phyloP scores from a whole-genome alignment of 2,329 filamentous ascomycete genomes.

The Proliferodiscus dingleyae region DNA sequence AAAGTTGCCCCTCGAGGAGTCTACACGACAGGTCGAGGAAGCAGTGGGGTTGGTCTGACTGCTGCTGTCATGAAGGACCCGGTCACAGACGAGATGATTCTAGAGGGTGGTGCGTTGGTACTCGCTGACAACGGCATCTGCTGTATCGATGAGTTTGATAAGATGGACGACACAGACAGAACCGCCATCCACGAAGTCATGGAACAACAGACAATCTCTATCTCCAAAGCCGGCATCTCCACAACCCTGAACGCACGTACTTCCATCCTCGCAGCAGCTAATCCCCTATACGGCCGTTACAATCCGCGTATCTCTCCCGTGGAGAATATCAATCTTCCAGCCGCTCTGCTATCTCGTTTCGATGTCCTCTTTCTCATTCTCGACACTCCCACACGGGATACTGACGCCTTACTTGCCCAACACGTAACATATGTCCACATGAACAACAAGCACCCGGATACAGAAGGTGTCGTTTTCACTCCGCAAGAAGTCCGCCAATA shows the following conservation, averaged over 20 bases:
- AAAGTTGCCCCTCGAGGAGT: conserved; percentile 96
- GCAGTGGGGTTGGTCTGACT: conserved; percentile 94
- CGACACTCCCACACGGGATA: conserved; percentile 84
- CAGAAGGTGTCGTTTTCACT: conserved; percentile 72
- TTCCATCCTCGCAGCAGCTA: conserved; percentile 92
- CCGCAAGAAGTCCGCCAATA: conserved; percentile 94
- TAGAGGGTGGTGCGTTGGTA: conserved; percentile 98
- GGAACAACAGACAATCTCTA: conserved; percentile 99
- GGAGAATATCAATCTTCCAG: conserved; percentile 94
- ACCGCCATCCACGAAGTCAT: conserved; percentile 99
- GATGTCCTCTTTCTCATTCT: conserved; percentile 97
- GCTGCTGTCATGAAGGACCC: conserved; percentile 96
- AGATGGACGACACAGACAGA: conserved; percentile 97
- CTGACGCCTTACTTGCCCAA: conserved; percentile 87
- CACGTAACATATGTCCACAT: conserved; percentile 98
- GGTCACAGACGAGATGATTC: conserved; percentile 88
- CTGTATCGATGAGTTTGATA: conserved; percentile 99
- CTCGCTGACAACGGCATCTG: conserved; percentile 95
- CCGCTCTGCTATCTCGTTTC: conserved; percentile 96
- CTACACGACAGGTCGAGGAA: conserved; percentile 92
- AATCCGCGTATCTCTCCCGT: conserved; percentile 98
- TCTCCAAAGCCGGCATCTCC: conserved; percentile 97
- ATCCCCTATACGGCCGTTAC: conserved; percentile 97
- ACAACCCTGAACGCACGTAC: conserved; percentile 95
- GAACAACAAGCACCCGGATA: conserved; percentile 87